phyloP scores from a whole-genome alignment of 1,284 basidiomycete genomes.

The Thelephora terrestris region DNA sequence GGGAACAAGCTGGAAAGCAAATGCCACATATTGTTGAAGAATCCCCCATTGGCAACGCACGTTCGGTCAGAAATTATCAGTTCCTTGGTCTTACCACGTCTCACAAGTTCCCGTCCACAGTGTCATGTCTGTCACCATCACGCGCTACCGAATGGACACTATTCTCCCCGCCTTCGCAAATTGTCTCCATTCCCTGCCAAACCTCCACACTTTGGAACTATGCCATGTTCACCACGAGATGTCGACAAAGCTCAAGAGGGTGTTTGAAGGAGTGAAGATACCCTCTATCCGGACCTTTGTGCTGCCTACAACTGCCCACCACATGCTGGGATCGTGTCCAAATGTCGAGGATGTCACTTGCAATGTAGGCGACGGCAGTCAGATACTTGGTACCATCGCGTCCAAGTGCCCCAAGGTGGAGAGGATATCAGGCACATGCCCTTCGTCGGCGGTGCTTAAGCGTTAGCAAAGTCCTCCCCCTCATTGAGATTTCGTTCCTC shows the following conservation, averaged over 20 bases:
- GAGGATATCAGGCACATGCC: constrained; percentile 10
- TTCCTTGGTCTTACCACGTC: background rate
- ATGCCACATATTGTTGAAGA: constrained; percentile 3
- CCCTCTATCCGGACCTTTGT: constrained; percentile 20
- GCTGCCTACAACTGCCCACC: constrained; percentile 20
- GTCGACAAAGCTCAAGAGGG: constrained; percentile 18
- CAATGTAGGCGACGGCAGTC: constrained; percentile 16
- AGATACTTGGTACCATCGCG: constrained; percentile 17
- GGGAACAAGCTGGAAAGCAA: constrained; percentile 4
- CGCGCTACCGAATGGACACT: constrained; percentile 15
- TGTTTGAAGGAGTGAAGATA: constrained; percentile 18
- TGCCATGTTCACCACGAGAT: constrained; percentile 19
- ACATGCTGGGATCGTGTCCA: constrained; percentile 24
- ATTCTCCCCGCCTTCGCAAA: constrained; percentile 22
- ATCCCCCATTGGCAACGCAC: constrained; percentile 1
- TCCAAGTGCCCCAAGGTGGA: constrained; percentile 20
- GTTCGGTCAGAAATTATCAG: constrained; percentile 5
- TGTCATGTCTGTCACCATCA: constrained; percentile 19
- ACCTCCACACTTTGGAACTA: constrained; percentile 25
- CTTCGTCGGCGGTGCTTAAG: background rate
- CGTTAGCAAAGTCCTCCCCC: background rate
- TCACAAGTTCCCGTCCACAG: constrained; percentile 10
- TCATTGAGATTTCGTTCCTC: background rate
- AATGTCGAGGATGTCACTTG: constrained; percentile 18
- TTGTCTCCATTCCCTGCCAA: constrained; percentile 23